Evolutionary conservation across 768 basidiomycete genomes (phyloP).

Genomic region (Boletus subparvulus): DNA sequence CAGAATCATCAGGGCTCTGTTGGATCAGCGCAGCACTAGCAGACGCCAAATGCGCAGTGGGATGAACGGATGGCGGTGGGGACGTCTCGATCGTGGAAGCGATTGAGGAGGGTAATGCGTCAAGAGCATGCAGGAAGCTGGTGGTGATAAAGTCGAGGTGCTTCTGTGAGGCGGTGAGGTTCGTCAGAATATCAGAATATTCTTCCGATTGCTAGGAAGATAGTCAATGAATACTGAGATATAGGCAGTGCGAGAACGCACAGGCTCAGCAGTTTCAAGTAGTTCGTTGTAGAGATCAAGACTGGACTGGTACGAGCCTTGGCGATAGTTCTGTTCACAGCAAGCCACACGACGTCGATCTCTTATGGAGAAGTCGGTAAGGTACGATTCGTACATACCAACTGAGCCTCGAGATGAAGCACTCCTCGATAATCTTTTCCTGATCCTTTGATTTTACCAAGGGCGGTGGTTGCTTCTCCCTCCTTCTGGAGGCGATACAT

Average conservation of each 20-base stretch:
- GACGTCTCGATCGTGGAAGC: slow-evolving; percentile 57
- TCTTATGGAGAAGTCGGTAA: slow-evolving; percentile 19
- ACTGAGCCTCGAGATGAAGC: slow-evolving; percentile 81
- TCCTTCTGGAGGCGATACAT: slow-evolving; percentile 83
- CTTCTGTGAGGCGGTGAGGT: slow-evolving; percentile 76
- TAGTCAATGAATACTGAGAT: neutral
- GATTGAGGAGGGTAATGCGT: slow-evolving; percentile 52
- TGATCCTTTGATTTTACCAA: slow-evolving; percentile 48
- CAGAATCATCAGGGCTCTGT: slow-evolving; percentile 35
- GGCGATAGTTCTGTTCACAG: slow-evolving; percentile 65
- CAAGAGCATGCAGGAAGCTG: slow-evolving; percentile 64
- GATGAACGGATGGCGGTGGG: slow-evolving; percentile 53
- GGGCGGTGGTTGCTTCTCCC: slow-evolving; percentile 56
- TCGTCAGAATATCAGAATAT: slow-evolving; percentile 82
- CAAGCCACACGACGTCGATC: slow-evolving; percentile 13
- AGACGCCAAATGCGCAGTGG: slow-evolving; percentile 26
- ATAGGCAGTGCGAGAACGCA: slow-evolving; percentile 40
- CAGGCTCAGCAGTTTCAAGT: slow-evolving; percentile 73
- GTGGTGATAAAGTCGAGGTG: slow-evolving; percentile 84
- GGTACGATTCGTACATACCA: slow-evolving; percentile 51
- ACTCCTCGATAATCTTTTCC: slow-evolving; percentile 57
- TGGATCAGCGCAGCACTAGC: slow-evolving; percentile 26
- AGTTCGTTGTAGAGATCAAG: slow-evolving; percentile 80
- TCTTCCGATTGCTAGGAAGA: slow-evolving; percentile 73
- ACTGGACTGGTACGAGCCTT: slow-evolving; percentile 70